Evolutionary conservation across 2,329 filamentous ascomycete species (phyloP).

Genomic region (Rutstroemia sp.): DNA sequence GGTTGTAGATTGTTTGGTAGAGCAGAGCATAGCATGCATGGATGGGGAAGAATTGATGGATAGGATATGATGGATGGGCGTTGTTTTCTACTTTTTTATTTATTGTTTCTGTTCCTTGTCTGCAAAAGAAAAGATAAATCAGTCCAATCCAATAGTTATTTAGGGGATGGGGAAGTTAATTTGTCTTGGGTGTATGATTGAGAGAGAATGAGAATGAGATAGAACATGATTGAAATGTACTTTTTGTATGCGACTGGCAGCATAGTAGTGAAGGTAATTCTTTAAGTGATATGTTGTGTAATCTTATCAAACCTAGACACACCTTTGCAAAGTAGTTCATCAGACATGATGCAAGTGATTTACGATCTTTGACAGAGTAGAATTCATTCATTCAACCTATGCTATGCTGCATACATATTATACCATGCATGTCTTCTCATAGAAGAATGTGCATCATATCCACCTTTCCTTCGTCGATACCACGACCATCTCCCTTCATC

Average conservation of each 20-base stretch:
- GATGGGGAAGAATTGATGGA: neutral
- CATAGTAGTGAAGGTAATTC: neutral
- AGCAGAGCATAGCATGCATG: too few relatives aligned
- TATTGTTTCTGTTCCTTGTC: neutral
- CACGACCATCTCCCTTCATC: neutral
- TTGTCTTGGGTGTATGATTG: conserved; percentile 3
- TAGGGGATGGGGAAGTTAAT: neutral
- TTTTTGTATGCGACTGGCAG: neutral
- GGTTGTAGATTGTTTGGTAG: too few relatives aligned
- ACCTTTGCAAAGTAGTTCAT: too few relatives aligned
- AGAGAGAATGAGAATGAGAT: neutral
- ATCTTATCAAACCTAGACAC: too few relatives aligned
- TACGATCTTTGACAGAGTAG: neutral
- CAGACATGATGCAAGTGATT: too few relatives aligned
- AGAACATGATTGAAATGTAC: neutral
- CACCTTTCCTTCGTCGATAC: neutral
- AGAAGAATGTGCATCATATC: neutral
- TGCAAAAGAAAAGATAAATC: neutral
- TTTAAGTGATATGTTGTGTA: too few relatives aligned
- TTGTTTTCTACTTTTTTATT: neutral
- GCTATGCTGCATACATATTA: neutral
- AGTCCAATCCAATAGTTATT: neutral
- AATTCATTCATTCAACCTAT: neutral
- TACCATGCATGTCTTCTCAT: neutral
- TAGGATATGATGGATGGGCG: neutral